Conservation (phyloP, 1,284 basidiomycete species). For the Microbotryum lychnidis-dioicae region DNA sequence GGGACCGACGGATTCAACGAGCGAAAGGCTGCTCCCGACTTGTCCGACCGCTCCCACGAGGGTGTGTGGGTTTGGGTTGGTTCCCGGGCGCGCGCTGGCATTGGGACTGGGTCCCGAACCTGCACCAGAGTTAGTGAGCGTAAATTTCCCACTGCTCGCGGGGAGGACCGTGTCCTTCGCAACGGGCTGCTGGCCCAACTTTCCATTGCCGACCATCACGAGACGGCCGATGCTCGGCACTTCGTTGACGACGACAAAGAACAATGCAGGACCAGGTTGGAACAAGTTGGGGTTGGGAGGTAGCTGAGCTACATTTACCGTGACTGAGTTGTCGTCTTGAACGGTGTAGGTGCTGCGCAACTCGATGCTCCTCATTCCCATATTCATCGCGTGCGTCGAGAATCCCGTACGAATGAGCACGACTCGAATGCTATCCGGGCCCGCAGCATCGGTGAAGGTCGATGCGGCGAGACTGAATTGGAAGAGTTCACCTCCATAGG, state of each 20-base stretch:
- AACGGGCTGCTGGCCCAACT: constrained; percentile 30
- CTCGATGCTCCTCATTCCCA: constrained; percentile 38
- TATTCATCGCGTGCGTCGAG: constrained; percentile 42
- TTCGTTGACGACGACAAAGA: constrained; percentile 37
- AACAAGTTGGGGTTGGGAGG: constrained; percentile 36
- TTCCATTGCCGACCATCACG: constrained; percentile 36
- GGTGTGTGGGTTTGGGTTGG: too few relatives aligned
- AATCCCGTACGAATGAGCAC: constrained; percentile 39
- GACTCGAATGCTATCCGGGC: constrained; percentile 33
- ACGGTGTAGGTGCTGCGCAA: constrained; percentile 38
- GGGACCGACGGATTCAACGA: too few relatives aligned
- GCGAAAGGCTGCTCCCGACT: too few relatives aligned
- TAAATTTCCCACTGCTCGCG: neutral
- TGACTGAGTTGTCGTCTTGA: constrained; percentile 36
- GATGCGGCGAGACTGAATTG: constrained; percentile 5
- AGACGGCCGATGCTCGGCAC: constrained; percentile 36
- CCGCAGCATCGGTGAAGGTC: constrained; percentile 2
- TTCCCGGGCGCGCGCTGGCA: too few relatives aligned
- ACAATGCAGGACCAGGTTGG: constrained; percentile 37
- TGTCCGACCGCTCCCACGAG: too few relatives aligned
- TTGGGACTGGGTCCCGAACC: too few relatives aligned
- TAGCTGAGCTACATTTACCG: constrained; percentile 33
- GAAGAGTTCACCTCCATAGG: constrained; percentile 14
- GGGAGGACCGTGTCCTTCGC: neutral
- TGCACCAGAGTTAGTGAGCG: too few relatives aligned